Evolutionary conservation across 2,329 filamentous ascomycete genomes (phyloP).

Genomic region (Penicillium digitatum): DNA sequence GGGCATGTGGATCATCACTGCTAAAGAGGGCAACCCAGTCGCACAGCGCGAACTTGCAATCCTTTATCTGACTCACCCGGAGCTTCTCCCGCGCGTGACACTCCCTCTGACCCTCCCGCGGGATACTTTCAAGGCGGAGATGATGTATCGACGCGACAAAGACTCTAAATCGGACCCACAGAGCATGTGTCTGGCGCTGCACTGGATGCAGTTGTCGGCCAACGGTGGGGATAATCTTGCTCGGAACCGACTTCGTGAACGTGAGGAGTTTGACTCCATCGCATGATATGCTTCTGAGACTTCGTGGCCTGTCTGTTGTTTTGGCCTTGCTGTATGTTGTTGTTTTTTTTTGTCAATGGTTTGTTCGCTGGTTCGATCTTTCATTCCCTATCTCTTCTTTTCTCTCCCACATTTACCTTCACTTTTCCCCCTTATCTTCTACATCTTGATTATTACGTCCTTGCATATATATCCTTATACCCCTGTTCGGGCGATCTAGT

Average conservation of each 20-base stretch:
- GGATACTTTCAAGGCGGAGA: conserved; percentile 85
- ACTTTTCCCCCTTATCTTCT: conserved; percentile 4
- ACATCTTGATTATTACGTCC: conserved; percentile 19
- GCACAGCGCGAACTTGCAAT: conserved; percentile 91
- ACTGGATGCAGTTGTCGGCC: conserved; percentile 93
- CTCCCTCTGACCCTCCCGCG: conserved; percentile 77
- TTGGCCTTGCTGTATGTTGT: conserved; percentile 4
- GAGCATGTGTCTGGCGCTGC: conserved; percentile 88
- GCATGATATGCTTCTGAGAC: conserved; percentile 36
- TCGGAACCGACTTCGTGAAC: conserved; percentile 72
- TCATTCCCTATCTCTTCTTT: not conserved
- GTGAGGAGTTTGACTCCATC: conserved; percentile 59
- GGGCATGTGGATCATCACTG: conserved; percentile 86
- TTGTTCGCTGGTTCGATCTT: conserved; percentile 15
- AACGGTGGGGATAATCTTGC: conserved; percentile 83
- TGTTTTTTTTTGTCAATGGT: conserved; percentile 31
- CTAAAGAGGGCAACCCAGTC: conserved; percentile 82
- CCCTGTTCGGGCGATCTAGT: conserved; percentile 22
- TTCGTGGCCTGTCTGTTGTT: not conserved
- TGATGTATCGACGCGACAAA: conserved; percentile 64
- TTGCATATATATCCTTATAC: conserved; percentile 26
- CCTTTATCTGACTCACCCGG: conserved; percentile 87
- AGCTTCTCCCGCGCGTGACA: conserved; percentile 73
- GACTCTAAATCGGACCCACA: conserved; percentile 73
- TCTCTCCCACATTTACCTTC: conserved; percentile 1